Evolutionary conservation across 192 early-diverging fungal genomes (phyloP).

Genomic region (Cetraspora pellucida): DNA sequence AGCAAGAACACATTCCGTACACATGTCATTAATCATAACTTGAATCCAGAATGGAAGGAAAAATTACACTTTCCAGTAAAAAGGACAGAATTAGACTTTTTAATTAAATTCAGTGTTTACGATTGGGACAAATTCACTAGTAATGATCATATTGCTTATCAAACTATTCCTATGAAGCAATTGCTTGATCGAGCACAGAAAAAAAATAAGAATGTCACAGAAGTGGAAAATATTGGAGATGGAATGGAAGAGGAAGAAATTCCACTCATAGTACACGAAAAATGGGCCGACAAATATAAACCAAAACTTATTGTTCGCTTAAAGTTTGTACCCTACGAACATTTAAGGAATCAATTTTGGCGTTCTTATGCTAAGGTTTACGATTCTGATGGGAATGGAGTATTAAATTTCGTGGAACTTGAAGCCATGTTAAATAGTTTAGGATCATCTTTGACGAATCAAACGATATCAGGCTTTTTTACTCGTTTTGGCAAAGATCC

Average conservation of each 20-base stretch:
- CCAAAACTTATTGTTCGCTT: conserved; percentile 56
- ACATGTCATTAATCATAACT: conserved; percentile 61
- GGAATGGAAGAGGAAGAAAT: conserved; percentile 51
- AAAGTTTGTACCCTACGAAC: conserved; percentile 68
- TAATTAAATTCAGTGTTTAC: conserved; percentile 63
- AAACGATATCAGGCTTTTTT: conserved; percentile 65
- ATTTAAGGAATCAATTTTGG: conserved; percentile 74
- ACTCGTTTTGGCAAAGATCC: conserved; percentile 49
- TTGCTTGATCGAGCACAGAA: conserved; percentile 48
- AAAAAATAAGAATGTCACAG: not conserved
- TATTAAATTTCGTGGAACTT: conserved; percentile 62
- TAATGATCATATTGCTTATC: conserved; percentile 65
- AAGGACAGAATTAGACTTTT: conserved; percentile 45
- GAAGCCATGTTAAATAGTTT: conserved; percentile 73
- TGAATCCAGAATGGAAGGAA: conserved; percentile 78
- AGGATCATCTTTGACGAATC: conserved; percentile 65
- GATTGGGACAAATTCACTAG: conserved; percentile 74
- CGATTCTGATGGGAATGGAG: conserved; percentile 61
- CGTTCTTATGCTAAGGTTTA: conserved; percentile 61
- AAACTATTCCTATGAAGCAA: conserved; percentile 49
- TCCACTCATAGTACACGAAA: conserved; percentile 40
- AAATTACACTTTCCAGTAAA: conserved; percentile 64
- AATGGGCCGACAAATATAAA: conserved; percentile 44
- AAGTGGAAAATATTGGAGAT: conserved; percentile 28
- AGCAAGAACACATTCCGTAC: conserved; percentile 72